These are phyloP conservation scores for Puccinia horiana DNA, from an alignment of 1,284 basidiomycete genomes.

Conservation along the genomic window DNA sequence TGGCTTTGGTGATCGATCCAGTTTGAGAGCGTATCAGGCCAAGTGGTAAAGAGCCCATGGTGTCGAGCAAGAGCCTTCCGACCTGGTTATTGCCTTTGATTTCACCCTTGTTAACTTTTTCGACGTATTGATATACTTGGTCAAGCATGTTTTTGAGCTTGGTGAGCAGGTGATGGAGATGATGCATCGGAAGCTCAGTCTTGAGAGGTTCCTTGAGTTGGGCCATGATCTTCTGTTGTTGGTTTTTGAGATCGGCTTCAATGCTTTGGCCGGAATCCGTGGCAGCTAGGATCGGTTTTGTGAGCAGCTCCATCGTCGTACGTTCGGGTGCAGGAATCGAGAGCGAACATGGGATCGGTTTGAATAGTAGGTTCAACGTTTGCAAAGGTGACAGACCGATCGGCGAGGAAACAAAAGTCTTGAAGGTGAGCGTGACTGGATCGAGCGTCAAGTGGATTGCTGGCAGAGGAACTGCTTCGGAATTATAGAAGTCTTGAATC, in stretches of 20 bases:
- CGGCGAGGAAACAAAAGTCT: conserved; percentile 70
- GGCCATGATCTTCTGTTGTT: conserved; percentile 27
- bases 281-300: conserved; percentile 66
- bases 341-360: conserved; percentile 66
- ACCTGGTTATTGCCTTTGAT: conserved; percentile 80
- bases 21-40: conserved; percentile 56
- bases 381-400: conserved; percentile 57
- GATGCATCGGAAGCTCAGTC: conserved; percentile 40
- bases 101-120: conserved; percentile 75
- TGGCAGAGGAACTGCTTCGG: conserved; percentile 83
- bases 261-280: neutral
- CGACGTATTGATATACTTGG: conserved; percentile 81
- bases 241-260: conserved; percentile 11
- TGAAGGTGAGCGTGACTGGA: conserved; percentile 78
- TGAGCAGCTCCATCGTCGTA: conserved; percentile 73
- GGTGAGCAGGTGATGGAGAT: conserved; percentile 70
- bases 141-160: conserved; percentile 76
- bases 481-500: conserved; percentile 96
- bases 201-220: conserved; percentile 43
- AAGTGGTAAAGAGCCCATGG: conserved; percentile 65
- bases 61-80: conserved; percentile 89
- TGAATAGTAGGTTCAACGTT: conserved; percentile 54
- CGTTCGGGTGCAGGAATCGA: conserved; percentile 64
- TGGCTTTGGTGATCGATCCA: conserved; percentile 65
- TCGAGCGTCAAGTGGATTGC: conserved; percentile 92